phyloP scores from a whole-genome alignment of 345 rosid genomes.

The Eutrema japonicum region DNA sequence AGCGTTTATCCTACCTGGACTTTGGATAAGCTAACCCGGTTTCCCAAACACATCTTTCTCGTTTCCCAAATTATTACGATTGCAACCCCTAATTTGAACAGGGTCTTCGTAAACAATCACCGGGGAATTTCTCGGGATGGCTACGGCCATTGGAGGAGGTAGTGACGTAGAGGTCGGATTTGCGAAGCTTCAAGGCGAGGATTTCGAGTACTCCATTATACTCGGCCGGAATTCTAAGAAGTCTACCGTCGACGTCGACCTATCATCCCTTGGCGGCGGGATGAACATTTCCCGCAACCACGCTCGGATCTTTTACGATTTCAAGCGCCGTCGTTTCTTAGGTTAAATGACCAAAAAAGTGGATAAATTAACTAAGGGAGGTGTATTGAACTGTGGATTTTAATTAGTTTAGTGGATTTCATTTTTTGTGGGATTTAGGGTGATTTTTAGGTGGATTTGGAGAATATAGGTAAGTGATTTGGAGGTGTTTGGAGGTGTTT shows the following conservation, averaged over 20 bases:
- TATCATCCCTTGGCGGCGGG: constrained; percentile 92
- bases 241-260: constrained; percentile 93
- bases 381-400: too few relatives aligned
- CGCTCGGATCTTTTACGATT: constrained; percentile 92
- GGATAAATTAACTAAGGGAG: too few relatives aligned
- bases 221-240: constrained; percentile 96
- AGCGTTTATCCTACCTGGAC: constrained; percentile 1
- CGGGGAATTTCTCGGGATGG: constrained; percentile 44
- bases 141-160: constrained; percentile 61
- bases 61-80: constrained; percentile 11
- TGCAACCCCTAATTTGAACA: constrained; percentile 27
- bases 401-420: too few relatives aligned
- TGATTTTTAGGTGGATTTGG: too few relatives aligned
- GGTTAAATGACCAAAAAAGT: too few relatives aligned
- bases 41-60: too few relatives aligned
- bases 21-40: constrained; percentile 13
- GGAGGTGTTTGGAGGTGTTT: too few relatives aligned
- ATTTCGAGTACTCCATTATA: constrained; percentile 94
- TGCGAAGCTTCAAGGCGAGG: constrained; percentile 96
- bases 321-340: constrained; percentile 96
- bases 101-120: neutral
- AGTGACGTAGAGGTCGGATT: constrained; percentile 96
- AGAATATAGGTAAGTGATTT: too few relatives aligned
- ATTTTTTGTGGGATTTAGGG: too few relatives aligned
- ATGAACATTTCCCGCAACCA: constrained; percentile 97